Conservation (phyloP, 768 basidiomycete species). For the Podaxis sp. region DNA sequence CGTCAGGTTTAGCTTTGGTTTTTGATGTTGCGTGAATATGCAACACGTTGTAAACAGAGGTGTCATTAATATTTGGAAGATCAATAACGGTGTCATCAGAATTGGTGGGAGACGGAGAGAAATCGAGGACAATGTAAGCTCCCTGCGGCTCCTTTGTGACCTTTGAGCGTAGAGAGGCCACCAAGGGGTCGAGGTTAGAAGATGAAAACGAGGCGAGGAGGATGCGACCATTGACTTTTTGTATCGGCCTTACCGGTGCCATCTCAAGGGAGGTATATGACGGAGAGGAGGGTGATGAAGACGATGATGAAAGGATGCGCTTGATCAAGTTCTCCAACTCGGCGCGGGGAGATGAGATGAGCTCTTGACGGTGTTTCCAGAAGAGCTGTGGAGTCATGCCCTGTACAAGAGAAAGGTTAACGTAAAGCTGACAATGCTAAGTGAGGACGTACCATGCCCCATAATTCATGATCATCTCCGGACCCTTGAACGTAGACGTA, state of each 20-base stretch:
- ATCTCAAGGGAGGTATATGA: not conserved
- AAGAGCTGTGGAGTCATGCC: conserved; percentile 73
- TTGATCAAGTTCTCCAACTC: conserved; percentile 46
- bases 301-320: conserved; percentile 19
- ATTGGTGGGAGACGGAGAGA: not conserved
- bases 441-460: conserved; percentile 57
- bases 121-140: conserved; percentile 27
- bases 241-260: conserved; percentile 24
- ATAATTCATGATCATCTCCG: conserved; percentile 92
- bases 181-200: not conserved
- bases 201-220: conserved; percentile 32
- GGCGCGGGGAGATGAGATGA: conserved; percentile 45
- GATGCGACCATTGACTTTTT: conserved; percentile 35
- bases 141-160: not conserved
- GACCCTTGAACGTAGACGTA: conserved; percentile 91
- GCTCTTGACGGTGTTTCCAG: conserved; percentile 50
- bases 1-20: conserved; percentile 9
- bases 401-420: conserved; percentile 28
- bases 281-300: not conserved
- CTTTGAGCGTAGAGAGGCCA: conserved; percentile 9
- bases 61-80: not conserved
- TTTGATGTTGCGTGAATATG: not conserved
- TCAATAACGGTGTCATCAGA: not conserved
- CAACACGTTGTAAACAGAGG: not conserved
- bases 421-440: conserved; percentile 1